phyloP scores from a whole-genome alignment of 306 rosid genomes.

The Trifolium pratense region DNA sequence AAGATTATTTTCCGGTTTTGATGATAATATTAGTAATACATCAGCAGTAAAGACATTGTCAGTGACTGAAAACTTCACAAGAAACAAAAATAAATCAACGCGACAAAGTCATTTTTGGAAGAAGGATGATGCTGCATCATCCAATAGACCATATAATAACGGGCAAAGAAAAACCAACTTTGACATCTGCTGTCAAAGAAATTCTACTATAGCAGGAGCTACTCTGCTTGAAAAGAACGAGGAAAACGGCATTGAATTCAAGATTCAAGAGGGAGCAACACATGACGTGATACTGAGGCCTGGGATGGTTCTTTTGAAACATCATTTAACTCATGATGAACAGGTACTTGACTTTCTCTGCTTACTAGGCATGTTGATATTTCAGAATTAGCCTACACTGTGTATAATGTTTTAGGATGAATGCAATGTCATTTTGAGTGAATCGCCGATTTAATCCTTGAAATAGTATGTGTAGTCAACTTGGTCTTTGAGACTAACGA shows the following conservation, averaged over 20 bases:
- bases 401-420: too few relatives aligned
- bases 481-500: too few relatives aligned
- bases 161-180: conserved; percentile 27
- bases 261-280: not conserved
- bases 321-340: conserved; percentile 38
- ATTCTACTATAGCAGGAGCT: not conserved
- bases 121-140: conserved; percentile 10
- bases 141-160: not conserved
- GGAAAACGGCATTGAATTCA: conserved; percentile 21
- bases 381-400: not conserved
- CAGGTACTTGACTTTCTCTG: conserved; percentile 7
- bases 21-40: conserved; percentile 1
- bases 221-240: conserved; percentile 3
- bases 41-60: not conserved
- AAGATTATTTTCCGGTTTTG: conserved; percentile 24
- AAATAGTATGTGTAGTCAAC: too few relatives aligned
- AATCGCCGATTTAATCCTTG: too few relatives aligned
- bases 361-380: not conserved
- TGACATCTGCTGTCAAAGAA: conserved; percentile 54
- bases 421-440: too few relatives aligned
- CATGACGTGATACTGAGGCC: conserved; percentile 49
- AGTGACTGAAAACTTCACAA: not conserved
- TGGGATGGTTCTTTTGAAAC: conserved; percentile 71
- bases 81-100: conserved; percentile 11
- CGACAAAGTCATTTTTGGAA: conserved; percentile 36